phyloP scores from a whole-genome alignment of 805 yeast genomes.

The Phaffomyces antillensis region DNA sequence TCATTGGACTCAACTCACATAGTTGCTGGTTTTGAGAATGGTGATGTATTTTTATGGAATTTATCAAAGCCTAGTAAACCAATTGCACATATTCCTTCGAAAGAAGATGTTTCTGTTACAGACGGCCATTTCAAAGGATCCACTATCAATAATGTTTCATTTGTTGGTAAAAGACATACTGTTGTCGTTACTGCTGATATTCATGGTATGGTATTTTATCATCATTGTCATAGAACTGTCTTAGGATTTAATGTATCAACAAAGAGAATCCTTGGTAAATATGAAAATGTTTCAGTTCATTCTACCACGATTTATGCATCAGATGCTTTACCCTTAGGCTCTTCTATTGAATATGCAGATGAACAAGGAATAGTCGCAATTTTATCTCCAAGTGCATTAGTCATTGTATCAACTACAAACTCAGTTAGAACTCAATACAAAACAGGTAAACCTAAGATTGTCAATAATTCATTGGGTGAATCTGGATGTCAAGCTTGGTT shows the following conservation, averaged over 20 bases:
- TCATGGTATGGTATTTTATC: constrained; percentile 52
- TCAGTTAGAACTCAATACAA: constrained; percentile 46
- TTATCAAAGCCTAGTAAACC: constrained; percentile 29
- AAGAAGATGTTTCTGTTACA: constrained; percentile 19
- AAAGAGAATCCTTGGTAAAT: constrained; percentile 46
- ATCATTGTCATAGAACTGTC: constrained; percentile 54
- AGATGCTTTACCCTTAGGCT: constrained; percentile 54
- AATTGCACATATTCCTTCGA: constrained; percentile 19
- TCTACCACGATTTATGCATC: constrained; percentile 32
- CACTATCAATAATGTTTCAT: constrained; percentile 36
- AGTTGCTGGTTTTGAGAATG: constrained; percentile 63
- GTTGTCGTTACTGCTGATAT: constrained; percentile 49
- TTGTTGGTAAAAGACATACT: constrained; percentile 47
- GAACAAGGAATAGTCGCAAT: constrained; percentile 52
- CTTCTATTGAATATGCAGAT: constrained; percentile 48
- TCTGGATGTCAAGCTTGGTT: constrained; percentile 56
- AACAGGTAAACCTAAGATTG: constrained; percentile 38
- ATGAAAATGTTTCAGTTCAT: constrained; percentile 17
- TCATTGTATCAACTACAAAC: constrained; percentile 49
- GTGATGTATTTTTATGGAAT: constrained; percentile 67
- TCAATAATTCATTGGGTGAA: constrained; percentile 23
- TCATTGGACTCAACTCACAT: constrained; percentile 65
- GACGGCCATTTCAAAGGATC: constrained; percentile 26
- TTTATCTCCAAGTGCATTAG: constrained; percentile 42
- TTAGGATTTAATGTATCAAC: constrained; percentile 43